Base-by-base conservation (phyloP, 495 filamentous ascomycete genomes). In the Penicillium soppii region DNA sequence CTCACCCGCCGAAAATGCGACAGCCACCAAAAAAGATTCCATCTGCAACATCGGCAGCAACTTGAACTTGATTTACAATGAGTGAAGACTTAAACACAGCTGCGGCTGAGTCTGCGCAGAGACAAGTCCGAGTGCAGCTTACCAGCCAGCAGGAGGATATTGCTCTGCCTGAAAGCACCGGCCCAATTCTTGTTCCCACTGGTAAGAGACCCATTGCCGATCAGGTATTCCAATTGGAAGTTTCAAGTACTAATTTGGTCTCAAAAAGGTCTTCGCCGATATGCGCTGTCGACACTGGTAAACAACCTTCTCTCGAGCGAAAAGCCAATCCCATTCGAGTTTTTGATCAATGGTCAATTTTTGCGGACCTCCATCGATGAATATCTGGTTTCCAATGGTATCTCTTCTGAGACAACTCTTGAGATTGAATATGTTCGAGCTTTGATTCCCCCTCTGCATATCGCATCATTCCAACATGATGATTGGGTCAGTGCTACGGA, bases 401-500 rank as follows among this genome's bases (percentile, higher is more conserved):
- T 96, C 49, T 95, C 89, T 33, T 78, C 90, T 23, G 94, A 98
- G 72, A 86, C 85, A 7, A 90, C 85, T 3, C 71, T 98, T 23
- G 87, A 86, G 26, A 80, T 98, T 37, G 91, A 97, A 75, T 98
- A 97, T 73, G 90, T 96, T 7, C 85, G 90, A 51, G 91, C 90
- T 45, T 73, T 95, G 44, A 85, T 96, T 64, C 94, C 94, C 1
- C 95, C 94, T 17, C 73, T 86, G 10, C 88, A 90, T 65, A 82
- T 92, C 35, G 83, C 91, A 5, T 89, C 87, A 47, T 97, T 95
- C 68, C 83, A 96, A 72, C 91, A 97, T 64, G 91, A 97, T 60
- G 92, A 97, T 61, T 98, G 94, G 94, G 88, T 98, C 26, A 88
- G 86, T 65, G 78, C 82, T n/a, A 87, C 96, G n/a, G 90, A 96